Base-by-base conservation (phyloP, 179 eudicot species). In the Spinacia oleracea region DNA sequence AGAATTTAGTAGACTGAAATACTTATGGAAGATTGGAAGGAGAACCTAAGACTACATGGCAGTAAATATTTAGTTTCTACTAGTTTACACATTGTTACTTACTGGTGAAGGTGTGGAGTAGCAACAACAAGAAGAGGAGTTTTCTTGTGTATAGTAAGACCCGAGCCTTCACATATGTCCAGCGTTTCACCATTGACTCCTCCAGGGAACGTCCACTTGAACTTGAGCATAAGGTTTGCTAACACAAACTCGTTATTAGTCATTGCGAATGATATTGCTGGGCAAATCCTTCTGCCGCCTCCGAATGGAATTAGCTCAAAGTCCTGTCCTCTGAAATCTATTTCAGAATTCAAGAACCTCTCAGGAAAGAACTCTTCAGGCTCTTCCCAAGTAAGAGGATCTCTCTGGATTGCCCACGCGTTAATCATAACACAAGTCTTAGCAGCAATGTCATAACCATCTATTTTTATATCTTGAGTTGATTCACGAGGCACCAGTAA, bases 401-500 rank as follows among this genome's bases (percentile, higher is more conserved):
- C 85, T 43, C 77, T 79, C 27, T 77, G 80, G 16, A 82, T 53
- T 20, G 77, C 85, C 70, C 74, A 75, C 0, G 77, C 85, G 20
- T 83, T 83, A 27, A 64, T 55, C 1, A 83, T 72, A 50, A 79
- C 81, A 18, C 0, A 25, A 62, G 81, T 72, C 25, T 21, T 48
- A 0, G 65, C 51, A 46, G 77, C 65, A 51, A 79, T 79, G 64
- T 79, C 27, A 14, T 79, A 73, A 32, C 87, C 84, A 51, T 81
- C 75, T 50, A 87, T 45, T 56, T 84, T 77, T 2, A 79, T 68
- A 6, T 88, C 81, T 65, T 84, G 51, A 0, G 77, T 79, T 10
- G 91, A 63, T 75, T 79, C 78, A 0, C 82, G 79, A 1, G 86
- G 83, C 48, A 87, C 79, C 1, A 84, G 76, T 7, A 87, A 21